Percentiles rank a stretch among this genome's conserved stretches.
Evolutionary conservation across 768 basidiomycete genomes (phyloP).

Genomic region (Multifurca ochricompacta): DNA sequence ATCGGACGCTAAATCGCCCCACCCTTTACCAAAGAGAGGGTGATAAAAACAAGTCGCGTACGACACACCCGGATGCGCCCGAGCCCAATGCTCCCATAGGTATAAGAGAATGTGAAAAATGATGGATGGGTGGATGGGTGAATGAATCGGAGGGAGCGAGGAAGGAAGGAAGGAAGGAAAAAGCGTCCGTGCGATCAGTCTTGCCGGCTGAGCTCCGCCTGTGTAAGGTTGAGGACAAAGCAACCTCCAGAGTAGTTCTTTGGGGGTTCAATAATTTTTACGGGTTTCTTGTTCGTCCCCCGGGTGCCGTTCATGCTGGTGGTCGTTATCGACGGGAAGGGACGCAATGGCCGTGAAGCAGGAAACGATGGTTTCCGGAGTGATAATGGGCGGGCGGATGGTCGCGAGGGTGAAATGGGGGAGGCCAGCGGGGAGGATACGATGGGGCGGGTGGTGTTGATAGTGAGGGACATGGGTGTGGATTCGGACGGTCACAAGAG

Average conservation of each 20-base stretch:
- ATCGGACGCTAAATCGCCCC: not conserved
- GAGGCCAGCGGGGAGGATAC: conserved; percentile 21
- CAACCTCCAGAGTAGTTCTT: conserved; percentile 53
- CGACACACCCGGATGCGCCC: not conserved
- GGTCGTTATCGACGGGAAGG: conserved; percentile 60
- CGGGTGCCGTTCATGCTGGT: not conserved
- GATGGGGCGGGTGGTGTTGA: conserved; percentile 28
- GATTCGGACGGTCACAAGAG: conserved; percentile 33
- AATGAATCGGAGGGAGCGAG: too few relatives aligned
- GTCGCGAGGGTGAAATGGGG: not conserved
- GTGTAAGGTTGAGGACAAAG: conserved; percentile 75
- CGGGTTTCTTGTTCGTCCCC: conserved; percentile 35
- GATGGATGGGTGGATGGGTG: too few relatives aligned
- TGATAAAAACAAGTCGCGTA: not conserved
- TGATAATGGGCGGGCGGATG: conserved; percentile 29
- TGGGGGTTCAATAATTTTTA: conserved; percentile 77
- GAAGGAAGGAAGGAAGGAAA: too few relatives aligned
- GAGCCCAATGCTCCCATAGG: not conserved
- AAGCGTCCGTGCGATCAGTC: conserved; percentile 29
- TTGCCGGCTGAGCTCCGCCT: conserved; percentile 73
- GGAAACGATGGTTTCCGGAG: conserved; percentile 41
- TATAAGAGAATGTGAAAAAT: not conserved
- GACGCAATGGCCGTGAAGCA: conserved; percentile 66
- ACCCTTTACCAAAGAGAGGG: not conserved
- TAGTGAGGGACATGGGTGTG: conserved; percentile 45